phyloP scores from a whole-genome alignment of 306 rosid species.

The Alnus rubra region DNA sequence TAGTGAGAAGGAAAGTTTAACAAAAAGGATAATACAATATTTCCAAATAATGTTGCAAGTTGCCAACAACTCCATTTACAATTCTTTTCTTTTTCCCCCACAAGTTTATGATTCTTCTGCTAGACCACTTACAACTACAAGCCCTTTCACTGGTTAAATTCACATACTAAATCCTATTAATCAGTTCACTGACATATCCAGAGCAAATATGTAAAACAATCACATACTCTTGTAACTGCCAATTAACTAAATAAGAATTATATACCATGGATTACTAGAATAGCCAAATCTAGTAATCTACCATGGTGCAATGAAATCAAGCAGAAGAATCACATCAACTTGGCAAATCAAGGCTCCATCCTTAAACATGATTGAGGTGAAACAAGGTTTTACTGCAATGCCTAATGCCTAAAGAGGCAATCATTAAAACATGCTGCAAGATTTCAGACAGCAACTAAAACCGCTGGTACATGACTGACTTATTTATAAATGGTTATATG shows the following conservation, averaged over 20 bases:
- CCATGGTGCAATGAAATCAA: not conserved
- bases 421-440: not conserved
- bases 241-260: not conserved
- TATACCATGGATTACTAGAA: not conserved
- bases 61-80: constrained; percentile 4
- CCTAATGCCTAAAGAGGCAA: not conserved
- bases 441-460: not conserved
- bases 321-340: constrained; percentile 14
- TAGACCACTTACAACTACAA: not conserved
- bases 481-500: not conserved
- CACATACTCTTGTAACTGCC: not conserved
- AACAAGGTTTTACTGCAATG: constrained; percentile 8
- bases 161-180: not conserved
- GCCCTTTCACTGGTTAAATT: not conserved
- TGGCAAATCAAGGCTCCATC: constrained; percentile 19
- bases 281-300: constrained; percentile 5
- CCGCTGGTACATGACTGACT: not conserved
- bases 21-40: not conserved
- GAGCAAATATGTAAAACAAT: not conserved
- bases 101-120: not conserved
- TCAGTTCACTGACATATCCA: not conserved
- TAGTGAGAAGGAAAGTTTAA: not conserved
- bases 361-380: constrained; percentile 9
- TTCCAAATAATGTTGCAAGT: not conserved
- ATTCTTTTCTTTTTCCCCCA: not conserved